Evolutionary conservation across 108 stramenopile species (phyloP), one percentile per base, ranked within the genome.

Genomic region (Stephanodiscus triporus): DNA sequence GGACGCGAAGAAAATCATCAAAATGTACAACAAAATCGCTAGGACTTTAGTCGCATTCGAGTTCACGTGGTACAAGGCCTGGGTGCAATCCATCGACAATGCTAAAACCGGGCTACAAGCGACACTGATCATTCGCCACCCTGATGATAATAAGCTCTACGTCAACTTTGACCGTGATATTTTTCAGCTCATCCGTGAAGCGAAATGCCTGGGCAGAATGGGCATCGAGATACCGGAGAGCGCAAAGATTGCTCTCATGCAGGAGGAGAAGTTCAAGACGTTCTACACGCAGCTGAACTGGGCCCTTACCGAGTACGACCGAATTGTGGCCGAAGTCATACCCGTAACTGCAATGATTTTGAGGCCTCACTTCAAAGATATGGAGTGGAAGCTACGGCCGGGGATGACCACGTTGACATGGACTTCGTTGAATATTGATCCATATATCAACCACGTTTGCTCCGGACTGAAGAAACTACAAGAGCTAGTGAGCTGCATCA

Each of bases 381-480:
- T 96, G 89, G 96, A 97, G 72, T 90, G 90, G 84, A 93, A 93
- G 70, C 85, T 97, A 11, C 86, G 96, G 0, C 96, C 96, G 37
- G 96, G 96, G 62, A 95, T 95, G 96, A 88, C 91, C 32, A 95
- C 93, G 10, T 80, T 97, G 13, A 97, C 96, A 17, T 97, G 96
- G 96, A 95, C 95, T 14, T 93, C 91, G 42, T 87, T 97, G 91
- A 97, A 97, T 81, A 97, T 97, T 67, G 95, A 95, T 68, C 79
- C 91, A 14, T 97, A 92, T 85, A 93, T 91, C 34, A 66, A 66
- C 27, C 90, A 94, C 78, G 85, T 93, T 13, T 76, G 89, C 63
- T 29, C 70, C 42, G 95, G 92, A 4, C 87, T 96, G 23, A 85
- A 73, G 49, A 86, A 89, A 68, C 82, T 97, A 37, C 89, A 94